These are phyloP conservation scores for Eucalyptus microcorys DNA, from an alignment of 345 rosid genomes.

Conservation along the genomic window DNA sequence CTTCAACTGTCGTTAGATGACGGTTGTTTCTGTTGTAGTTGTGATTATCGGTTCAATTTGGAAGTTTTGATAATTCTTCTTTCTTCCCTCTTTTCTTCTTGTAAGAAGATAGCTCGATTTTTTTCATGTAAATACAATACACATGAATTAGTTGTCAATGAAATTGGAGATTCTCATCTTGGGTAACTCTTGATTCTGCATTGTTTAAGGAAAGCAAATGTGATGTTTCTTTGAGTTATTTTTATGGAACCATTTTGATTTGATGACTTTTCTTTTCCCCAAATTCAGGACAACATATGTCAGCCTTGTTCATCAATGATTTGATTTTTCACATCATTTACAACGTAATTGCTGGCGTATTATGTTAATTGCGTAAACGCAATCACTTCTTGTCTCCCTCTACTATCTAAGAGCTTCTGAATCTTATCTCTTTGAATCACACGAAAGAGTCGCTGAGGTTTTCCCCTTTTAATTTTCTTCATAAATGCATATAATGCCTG, in stretches of 20 bases:
- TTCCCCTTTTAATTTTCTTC: background rate
- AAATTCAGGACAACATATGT: background rate
- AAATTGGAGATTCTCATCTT: background rate
- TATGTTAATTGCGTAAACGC: background rate
- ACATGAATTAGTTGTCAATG: background rate
- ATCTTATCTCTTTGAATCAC: background rate
- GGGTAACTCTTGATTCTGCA: background rate
- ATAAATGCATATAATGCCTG: background rate
- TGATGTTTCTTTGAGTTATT: background rate
- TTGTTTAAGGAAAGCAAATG: background rate
- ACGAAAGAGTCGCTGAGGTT: background rate
- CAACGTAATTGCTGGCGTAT: background rate
- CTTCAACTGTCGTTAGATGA: slow-evolving; percentile 50
- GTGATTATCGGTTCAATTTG: background rate
- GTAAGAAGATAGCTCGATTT: background rate
- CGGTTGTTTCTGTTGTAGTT: background rate
- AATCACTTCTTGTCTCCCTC: background rate
- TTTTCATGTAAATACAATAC: background rate
- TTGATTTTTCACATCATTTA: background rate
- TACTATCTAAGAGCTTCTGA: background rate
- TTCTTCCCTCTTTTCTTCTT: background rate
- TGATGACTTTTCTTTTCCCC: background rate
- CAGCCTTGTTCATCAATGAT: background rate
- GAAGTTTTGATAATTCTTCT: background rate
- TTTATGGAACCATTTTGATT: background rate